Evolutionary conservation across 129 eudicot species (phyloP), one percentile per base, ranked within the genome.

Genomic region (Escallonia herrerae): DNA sequence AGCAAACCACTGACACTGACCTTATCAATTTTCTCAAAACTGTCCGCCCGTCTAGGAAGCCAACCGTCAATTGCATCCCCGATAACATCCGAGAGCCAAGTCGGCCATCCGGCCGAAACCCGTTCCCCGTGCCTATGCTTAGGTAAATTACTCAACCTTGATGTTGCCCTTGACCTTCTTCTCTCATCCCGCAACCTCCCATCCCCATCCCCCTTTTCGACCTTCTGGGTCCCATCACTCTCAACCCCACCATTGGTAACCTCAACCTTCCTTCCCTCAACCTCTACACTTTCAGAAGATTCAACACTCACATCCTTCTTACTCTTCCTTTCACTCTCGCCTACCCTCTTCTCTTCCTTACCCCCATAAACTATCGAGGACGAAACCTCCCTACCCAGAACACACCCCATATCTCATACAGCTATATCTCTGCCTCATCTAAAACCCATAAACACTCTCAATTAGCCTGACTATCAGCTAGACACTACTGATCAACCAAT

Each of bases 61-160:
- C 96, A 91, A 11, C 98, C 98, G 15, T 83, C 80, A 61, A 91
- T 81, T 12, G 96, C 98, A 61, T 91, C 96, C 5, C 85, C 95
- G 6, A 88, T 95, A 63, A 85, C 90, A 44, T 88, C 90, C 5
- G 96, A 77, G 0, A 91, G 78, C 98, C 98, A 91, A 4, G 95
- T 67, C 0, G 97, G 97, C 97, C 97, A 91, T 13, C 96, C 97
- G 10, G 95, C 97, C 45, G 97, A 88, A 48, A 87, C 96, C 75
- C 85, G 96, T 76, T 91, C 98, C 44, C 91, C 98, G 60, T 74
- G 84, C 15, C 70, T 66, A 62, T 79, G 72, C 77, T 77, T 87
- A 15, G 73, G 76, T 5, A 77, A 80, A 77, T 77, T 87, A 58
- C 95, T 78, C 64, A 70, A 61, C 74, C 91, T 81, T 13, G 95